Percentiles rank a stretch among this genome's conserved stretches.
Evolutionary conservation across 2,329 filamentous ascomycete genomes (phyloP).

Genomic region (Didymella lethalis): DNA sequence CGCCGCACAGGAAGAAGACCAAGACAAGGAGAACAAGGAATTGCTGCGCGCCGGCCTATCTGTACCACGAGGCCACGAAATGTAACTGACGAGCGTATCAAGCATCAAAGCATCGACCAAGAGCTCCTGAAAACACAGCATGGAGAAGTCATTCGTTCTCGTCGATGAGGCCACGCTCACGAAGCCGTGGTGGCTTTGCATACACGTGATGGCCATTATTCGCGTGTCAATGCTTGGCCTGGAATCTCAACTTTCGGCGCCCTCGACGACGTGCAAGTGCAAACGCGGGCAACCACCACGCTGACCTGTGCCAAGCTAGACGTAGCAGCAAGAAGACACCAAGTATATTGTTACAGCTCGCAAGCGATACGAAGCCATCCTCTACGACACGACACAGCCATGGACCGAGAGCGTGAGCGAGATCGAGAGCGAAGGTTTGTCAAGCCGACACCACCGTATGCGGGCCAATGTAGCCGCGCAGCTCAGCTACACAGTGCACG

Average conservation of each 20-base stretch:
- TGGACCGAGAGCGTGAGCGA: conserved; percentile 53
- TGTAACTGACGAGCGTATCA: neutral
- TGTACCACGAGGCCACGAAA: neutral
- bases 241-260: conserved; percentile 16
- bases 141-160: neutral
- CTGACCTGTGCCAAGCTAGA: neutral
- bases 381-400: conserved; percentile 19
- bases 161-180: neutral
- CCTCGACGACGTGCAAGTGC: conserved; percentile 4
- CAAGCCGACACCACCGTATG: conserved; percentile 27
- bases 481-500: conserved; percentile 13
- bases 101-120: neutral
- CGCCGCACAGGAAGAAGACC: neutral
- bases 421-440: conserved; percentile 57
- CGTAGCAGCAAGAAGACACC: conserved; percentile 4
- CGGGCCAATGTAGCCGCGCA: conserved; percentile 14
- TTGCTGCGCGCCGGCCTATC: neutral
- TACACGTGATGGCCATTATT: conserved; percentile 15
- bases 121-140: neutral
- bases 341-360: conserved; percentile 6
- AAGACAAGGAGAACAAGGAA: neutral
- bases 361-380: neutral
- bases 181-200: neutral
- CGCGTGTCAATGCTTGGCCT: conserved; percentile 21
- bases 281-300: conserved; percentile 1